Percentiles rank a stretch among this genome's conserved stretches.
phyloP scores from a whole-genome alignment of 768 basidiomycete genomes.

The Serendipita sp. region DNA sequence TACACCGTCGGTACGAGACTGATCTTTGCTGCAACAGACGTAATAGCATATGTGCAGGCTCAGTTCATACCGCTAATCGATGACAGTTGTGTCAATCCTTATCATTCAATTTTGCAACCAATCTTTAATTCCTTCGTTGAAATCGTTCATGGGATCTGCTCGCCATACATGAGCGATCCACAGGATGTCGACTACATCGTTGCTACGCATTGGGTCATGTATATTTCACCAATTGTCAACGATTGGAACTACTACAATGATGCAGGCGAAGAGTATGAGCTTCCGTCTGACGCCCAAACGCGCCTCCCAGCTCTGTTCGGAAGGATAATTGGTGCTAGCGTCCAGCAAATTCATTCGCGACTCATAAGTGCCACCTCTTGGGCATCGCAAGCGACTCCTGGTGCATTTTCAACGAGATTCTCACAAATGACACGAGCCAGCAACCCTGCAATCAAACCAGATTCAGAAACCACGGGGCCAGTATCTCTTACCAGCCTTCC shows the following conservation, averaged over 20 bases:
- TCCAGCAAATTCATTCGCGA: background rate
- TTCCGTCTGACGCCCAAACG: constrained; percentile 15
- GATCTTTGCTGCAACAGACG: background rate
- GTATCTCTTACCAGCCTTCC: constrained; percentile 19
- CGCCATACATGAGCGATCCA: constrained; percentile 48
- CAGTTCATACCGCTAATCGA: background rate
- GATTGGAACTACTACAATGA: constrained; percentile 20
- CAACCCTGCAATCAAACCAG: background rate
- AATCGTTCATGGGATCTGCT: constrained; percentile 43
- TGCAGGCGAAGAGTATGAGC: constrained; percentile 15
- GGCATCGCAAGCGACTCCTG: background rate
- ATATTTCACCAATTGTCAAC: constrained; percentile 51
- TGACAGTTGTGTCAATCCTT: constrained; percentile 33
- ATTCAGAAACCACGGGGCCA: background rate
- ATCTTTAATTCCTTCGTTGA: constrained; percentile 52
- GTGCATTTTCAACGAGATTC: background rate
- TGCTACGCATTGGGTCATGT: constrained; percentile 68
- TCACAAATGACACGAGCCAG: constrained; percentile 18
- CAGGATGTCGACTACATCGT: constrained; percentile 61
- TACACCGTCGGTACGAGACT: constrained; percentile 5
- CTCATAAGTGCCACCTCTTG: background rate
- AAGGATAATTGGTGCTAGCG: constrained; percentile 2
- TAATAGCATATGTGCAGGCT: background rate
- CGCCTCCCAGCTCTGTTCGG: background rate
- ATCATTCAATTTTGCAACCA: constrained; percentile 26